These are phyloP conservation scores for Rhododendron ovatum DNA, from an alignment of 148 eudicot genomes.

Conservation along the genomic window DNA sequence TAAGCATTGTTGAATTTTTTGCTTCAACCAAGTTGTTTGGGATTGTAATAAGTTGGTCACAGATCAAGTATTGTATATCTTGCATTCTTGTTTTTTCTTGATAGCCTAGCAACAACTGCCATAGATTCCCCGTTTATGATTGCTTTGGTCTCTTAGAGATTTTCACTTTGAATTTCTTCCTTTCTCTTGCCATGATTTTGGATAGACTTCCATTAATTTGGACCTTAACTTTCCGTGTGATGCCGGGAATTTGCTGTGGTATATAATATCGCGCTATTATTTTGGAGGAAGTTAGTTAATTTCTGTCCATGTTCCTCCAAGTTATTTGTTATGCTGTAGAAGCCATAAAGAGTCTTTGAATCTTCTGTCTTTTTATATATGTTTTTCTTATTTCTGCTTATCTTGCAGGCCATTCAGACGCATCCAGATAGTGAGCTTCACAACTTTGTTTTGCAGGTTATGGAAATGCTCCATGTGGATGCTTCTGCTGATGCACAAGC, in stretches of 20 bases:
- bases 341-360: background rate
- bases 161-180: background rate
- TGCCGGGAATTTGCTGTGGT: background rate
- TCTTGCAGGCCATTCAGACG: constrained; percentile 72
- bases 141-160: background rate
- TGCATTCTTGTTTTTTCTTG: background rate
- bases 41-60: background rate
- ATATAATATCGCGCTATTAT: background rate
- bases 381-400: constrained; percentile 6
- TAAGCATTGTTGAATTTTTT: background rate
- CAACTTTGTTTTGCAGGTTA: constrained; percentile 62
- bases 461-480: constrained; percentile 82
- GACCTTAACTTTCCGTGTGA: background rate
- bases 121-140: background rate
- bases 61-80: background rate
- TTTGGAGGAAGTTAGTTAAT: background rate
- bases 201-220: background rate
- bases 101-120: background rate
- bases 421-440: constrained; percentile 92
- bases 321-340: background rate
- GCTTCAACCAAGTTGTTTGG: background rate
- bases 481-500: constrained; percentile 83
- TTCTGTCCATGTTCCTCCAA: constrained; percentile 5
- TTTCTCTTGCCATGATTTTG: background rate
- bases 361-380: background rate